Base-by-base conservation (phyloP, 2,329 filamentous ascomycete species). In the Fusarium nygamai region DNA sequence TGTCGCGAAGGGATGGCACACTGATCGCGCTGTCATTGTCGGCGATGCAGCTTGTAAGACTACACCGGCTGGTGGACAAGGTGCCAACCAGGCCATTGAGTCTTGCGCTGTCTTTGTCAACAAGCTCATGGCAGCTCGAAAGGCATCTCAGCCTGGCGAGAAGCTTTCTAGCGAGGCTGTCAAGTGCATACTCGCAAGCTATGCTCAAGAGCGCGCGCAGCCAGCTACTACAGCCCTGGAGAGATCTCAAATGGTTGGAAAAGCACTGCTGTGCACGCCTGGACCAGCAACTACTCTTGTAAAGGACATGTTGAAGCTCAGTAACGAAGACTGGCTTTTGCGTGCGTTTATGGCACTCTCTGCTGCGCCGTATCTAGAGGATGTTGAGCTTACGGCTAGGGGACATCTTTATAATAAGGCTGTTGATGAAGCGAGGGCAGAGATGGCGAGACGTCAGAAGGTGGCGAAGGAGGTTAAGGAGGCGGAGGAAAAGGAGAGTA, bases 1-100 rank as follows among this genome's bases (percentile, higher is more conserved):
- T 3, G 50, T 61, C 4, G 38, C 59, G 10, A 44, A 41, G 6
- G 14, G 17, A 20, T 61, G 59, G 59, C 31, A 61, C 31, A 61
- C 59, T 3, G 38, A 44, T 1, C 59, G 48, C 11, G 19, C 48
- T 16, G 59, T 57, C 0, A 57, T 61, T n/a, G 59, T 61, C 2
- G 59, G 59, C 10, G 48, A 61, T 8, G 59, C 59, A n/a, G 59
- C 59, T 10, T 61, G 59, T 2, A 61, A 61, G 48, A 61, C 59
- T 5, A 61, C 59, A 5, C 59, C 59, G 1, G 59, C 59, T 8
- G 59, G 59, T 24, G 59, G 59, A 14, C 59, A 61, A 14, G 59
- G 59, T 6, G 59, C 59, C 14, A 61, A 61, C n/a, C 59, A 61
- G 5, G 59, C 59, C 3, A 61, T 61, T 9, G 59, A 61, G 12